Evolutionary conservation across 2,329 filamentous ascomycete species (phyloP).

Genomic region (Arthrobotrys megalospora): DNA sequence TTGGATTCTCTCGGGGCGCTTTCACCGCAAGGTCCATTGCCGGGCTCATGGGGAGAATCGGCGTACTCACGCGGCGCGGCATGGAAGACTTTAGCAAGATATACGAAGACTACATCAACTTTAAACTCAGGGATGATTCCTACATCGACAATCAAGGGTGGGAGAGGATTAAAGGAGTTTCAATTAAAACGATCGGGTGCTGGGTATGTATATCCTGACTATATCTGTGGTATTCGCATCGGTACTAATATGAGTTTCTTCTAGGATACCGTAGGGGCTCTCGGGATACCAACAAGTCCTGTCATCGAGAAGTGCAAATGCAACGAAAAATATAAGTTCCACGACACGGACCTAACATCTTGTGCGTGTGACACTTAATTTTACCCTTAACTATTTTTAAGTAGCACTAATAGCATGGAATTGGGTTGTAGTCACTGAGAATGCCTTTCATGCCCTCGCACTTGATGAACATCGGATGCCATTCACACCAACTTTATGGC

Average conservation of each 20-base stretch:
- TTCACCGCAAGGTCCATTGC: constrained; percentile 74
- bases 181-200: constrained; percentile 71
- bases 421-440: constrained; percentile 66
- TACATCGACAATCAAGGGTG: constrained; percentile 54
- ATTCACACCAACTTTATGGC: constrained; percentile 74
- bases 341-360: constrained; percentile 72
- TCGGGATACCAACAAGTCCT: constrained; percentile 68
- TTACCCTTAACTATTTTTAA: not conserved
- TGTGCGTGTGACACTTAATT: constrained; percentile 66
- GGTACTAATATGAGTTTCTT: not conserved
- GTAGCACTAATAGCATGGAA: not conserved
- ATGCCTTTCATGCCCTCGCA: constrained; percentile 75
- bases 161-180: constrained; percentile 66
- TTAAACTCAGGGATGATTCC: constrained; percentile 57
- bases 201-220: constrained; percentile 66
- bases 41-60: constrained; percentile 72
- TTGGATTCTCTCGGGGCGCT: constrained; percentile 75
- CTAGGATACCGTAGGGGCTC: constrained; percentile 68
- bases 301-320: constrained; percentile 59
- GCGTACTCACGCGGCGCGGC: constrained; percentile 72
- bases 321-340: constrained; percentile 64
- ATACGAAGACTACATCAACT: constrained; percentile 70
- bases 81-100: constrained; percentile 73
- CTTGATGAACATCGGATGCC: constrained; percentile 73
- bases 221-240: not conserved